Base-by-base conservation (phyloP, 768 basidiomycete genomes). In the Psilocybe tampanensis region DNA sequence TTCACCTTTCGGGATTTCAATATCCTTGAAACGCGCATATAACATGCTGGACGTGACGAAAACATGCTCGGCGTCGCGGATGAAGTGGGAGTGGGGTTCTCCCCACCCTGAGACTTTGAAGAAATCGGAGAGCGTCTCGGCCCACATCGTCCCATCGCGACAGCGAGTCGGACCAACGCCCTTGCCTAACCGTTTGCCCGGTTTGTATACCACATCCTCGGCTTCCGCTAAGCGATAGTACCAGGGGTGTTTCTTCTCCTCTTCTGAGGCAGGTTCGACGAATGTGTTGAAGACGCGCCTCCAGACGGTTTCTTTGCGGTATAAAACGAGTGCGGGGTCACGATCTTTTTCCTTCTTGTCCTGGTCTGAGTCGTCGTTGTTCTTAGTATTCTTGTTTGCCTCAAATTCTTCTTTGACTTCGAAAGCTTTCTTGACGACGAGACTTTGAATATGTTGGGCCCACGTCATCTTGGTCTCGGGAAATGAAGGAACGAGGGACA, bases 111-210 rank as follows among this genome's bases (percentile, higher is more conserved):
- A n/a, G 43, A 52, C n/a, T 32, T 22, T 17, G 8, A 49, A 54
- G 21, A 59, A 59, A 41, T 59, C 58, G 22, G 52, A 36, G 3
- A 59, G 42, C 1, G 58, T 59, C 24, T 48, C 58, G 2, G 34
- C 58, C 58, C 58, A 59, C n/a, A 54, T 26, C 12, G 23, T 15
- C 9, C 32, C 12, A 13, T 21, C 22, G 4, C 19, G 1, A 4
- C 22, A n/a, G n/a, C n/a, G n/a, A n/a, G n/a, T 52, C 3, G 15
- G 11, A 21, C 34, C 29, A 29, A 29, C 22, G 15, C 19, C 26
- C 3, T 29, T 32, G 17, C 44, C 44, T n/a, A 47, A 21, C 44
- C 32, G 12, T 32, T 45, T 54, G 26, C 23, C 53, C n/a, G 15
- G 32, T 13, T 7, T 29, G 26, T 41, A 44, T 44, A 12, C 19